A percentile compares a stretch with the other conserved stretches of the same genome.
These are phyloP conservation scores for Zarea fungicola DNA, from an alignment of 2,329 filamentous ascomycete species.

Conservation along the genomic window DNA sequence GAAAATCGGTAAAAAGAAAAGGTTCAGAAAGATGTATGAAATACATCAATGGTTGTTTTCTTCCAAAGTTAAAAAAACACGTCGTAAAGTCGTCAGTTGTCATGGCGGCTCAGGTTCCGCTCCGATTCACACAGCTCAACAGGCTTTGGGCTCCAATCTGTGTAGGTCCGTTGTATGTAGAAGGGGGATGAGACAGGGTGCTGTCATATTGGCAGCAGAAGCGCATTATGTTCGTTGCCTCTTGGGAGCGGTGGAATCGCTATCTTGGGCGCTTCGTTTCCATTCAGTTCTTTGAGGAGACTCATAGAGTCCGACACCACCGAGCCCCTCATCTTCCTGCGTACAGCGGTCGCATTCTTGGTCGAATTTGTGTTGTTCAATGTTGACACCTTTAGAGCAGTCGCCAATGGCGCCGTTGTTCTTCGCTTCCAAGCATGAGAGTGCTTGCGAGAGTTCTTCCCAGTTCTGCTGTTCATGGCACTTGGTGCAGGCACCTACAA, in stretches of 20 bases:
- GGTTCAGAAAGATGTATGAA: neutral
- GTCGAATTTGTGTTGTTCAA: conserved; percentile 41
- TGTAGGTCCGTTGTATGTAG: neutral
- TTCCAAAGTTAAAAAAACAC: neutral
- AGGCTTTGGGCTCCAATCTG: conserved; percentile 3
- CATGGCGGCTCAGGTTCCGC: neutral
- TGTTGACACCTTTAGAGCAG: conserved; percentile 35
- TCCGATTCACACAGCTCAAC: neutral
- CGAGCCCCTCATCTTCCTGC: conserved; percentile 38
- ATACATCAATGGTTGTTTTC: conserved; percentile 5
- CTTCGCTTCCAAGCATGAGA: conserved; percentile 45
- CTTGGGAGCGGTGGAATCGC: neutral
- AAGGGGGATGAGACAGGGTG: neutral
- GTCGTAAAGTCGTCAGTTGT: conserved; percentile 2
- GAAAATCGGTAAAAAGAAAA: neutral
- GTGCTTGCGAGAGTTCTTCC: conserved; percentile 40
- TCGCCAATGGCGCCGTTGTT: conserved; percentile 42
- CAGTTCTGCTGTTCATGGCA: conserved; percentile 37
- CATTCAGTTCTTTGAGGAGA: conserved; percentile 6
- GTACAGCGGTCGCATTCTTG: conserved; percentile 42
- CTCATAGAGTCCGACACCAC: conserved; percentile 31
- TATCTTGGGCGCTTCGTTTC: conserved; percentile 8
- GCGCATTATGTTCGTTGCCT: conserved; percentile 10
- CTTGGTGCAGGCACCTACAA: conserved; percentile 38
- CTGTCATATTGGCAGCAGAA: neutral